Evolutionary conservation across 176 grass and related monocot genomes (phyloP), one percentile per base, ranked within the genome.

Genomic region (Leersia perrieri): DNA sequence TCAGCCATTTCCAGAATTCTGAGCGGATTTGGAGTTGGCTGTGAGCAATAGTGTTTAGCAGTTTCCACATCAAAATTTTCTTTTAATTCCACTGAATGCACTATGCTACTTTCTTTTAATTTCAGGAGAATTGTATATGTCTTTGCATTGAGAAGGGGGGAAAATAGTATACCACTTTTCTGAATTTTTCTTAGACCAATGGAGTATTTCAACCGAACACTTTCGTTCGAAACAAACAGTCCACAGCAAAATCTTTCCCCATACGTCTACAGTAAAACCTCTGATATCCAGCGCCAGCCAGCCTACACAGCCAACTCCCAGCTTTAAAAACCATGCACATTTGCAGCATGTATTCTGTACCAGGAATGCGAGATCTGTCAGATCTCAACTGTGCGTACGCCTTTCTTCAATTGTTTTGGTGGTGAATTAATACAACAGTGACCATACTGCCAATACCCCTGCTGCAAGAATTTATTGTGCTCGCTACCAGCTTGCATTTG

Each of bases 401-500:
- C 5, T 71, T 67, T 28, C 34, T 16, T 45, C 13, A 69, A 40
- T 9, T 28, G 16, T 66, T 60, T 58, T 7, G 55, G 34, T 53
- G 65, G 31, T 27, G 66, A 57, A 47, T 79, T 41, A 68, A 69
- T 49, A 36, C 45, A 28, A 44, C 53, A 58, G 53, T 58, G 53
- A 20, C 53, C 20, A 47, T n/a, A 18, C 60, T 66, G 70, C 62
- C 57, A 33, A 44, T 60, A 38, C 22, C 57, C 47, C 10, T n/a
- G 35, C 49, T 80, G 76, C 39, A 55, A 16, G 68, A 88, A 84
- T 79, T 88, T 80, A 84, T 79, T 47, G 87, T 12, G 76, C 45
- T 30, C 47, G 26, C 68, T 41, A 72, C 40, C 6, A 38, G 31
- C 55, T 12, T 61, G 25, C 72, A 69, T 25, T 64, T 27, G 28